Percentiles rank a stretch among this genome's conserved stretches.
These are phyloP conservation scores for Ganoderma lingzhi DNA, from an alignment of 1,284 basidiomycete species.

Conservation along the genomic window DNA sequence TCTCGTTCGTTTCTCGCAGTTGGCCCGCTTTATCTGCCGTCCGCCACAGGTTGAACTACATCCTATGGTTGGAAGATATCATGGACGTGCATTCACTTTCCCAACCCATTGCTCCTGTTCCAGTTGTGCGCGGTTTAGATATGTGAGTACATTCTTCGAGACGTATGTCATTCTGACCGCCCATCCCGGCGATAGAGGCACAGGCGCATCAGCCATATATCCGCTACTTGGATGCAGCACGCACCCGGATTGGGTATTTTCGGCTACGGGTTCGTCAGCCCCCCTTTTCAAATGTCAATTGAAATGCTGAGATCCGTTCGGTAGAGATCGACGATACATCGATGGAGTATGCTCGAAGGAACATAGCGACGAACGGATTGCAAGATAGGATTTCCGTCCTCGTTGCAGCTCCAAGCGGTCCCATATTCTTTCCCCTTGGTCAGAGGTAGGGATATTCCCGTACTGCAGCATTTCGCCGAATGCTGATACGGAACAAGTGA, in stretches of 20 bases:
- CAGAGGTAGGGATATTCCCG: slow-evolving; percentile 7
- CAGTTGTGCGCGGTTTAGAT: slow-evolving; percentile 54
- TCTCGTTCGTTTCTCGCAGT: not conserved
- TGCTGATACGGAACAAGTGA: slow-evolving; percentile 23
- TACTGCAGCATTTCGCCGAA: too few relatives aligned
- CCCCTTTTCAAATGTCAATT: not conserved
- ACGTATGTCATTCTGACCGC: not conserved
- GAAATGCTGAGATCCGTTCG: slow-evolving; percentile 9
- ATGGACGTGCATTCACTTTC: slow-evolving; percentile 35
- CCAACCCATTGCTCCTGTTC: not conserved
- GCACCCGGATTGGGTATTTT: slow-evolving; percentile 63
- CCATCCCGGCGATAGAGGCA: slow-evolving; percentile 67
- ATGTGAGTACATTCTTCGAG: slow-evolving; percentile 49
- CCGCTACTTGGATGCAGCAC: slow-evolving; percentile 77
- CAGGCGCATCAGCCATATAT: slow-evolving; percentile 92
- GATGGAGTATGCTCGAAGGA: slow-evolving; percentile 56
- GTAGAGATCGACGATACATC: slow-evolving; percentile 78
- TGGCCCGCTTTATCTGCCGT: not conserved
- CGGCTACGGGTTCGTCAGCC: slow-evolving; percentile 70
- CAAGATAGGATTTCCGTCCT: slow-evolving; percentile 57
- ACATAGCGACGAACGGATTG: slow-evolving; percentile 65
- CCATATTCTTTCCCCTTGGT: slow-evolving; percentile 45
- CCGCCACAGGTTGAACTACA: slow-evolving; percentile 74
- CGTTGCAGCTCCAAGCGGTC: slow-evolving; percentile 46
- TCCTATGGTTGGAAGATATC: slow-evolving; percentile 77